Percentiles rank a stretch among this genome's conserved stretches.
phyloP scores from a whole-genome alignment of 768 basidiomycete species.

The Amanita brunnescens region DNA sequence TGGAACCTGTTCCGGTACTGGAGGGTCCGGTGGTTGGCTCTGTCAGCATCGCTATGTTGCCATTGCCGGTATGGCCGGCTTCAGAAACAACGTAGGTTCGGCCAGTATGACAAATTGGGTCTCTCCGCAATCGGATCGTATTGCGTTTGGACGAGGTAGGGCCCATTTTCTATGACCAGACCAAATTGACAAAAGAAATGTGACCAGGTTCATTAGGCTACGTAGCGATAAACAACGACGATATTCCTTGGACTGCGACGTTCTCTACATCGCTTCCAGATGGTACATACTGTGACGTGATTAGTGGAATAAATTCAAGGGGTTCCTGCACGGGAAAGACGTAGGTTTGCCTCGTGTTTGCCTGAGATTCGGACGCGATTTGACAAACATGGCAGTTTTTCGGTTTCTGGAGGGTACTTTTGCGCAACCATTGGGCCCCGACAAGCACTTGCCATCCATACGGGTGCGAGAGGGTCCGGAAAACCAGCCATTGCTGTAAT shows the following conservation, averaged over 20 bases:
- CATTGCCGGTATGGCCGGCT: slow-evolving; percentile 55
- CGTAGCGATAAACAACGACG: slow-evolving; percentile 60
- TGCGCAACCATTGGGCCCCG: slow-evolving; percentile 41
- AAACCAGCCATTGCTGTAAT: slow-evolving; percentile 29
- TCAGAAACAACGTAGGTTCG: slow-evolving; percentile 48
- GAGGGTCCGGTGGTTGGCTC: slow-evolving; percentile 52
- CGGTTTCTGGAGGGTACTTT: slow-evolving; percentile 42
- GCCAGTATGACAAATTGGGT: slow-evolving; percentile 48
- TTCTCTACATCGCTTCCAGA: slow-evolving; percentile 51
- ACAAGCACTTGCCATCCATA: slow-evolving; percentile 49
- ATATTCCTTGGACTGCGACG: slow-evolving; percentile 43
- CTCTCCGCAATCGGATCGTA: slow-evolving; percentile 46
- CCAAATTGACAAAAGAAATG: neutral
- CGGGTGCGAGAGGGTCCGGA: slow-evolving; percentile 16
- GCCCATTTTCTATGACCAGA: neutral
- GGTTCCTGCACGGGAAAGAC: slow-evolving; percentile 41
- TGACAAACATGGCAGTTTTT: slow-evolving; percentile 26
- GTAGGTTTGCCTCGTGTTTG: slow-evolving; percentile 24
- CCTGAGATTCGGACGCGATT: neutral
- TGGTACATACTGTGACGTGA: slow-evolving; percentile 58
- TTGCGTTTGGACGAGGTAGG: slow-evolving; percentile 59
- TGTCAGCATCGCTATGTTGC: slow-evolving; percentile 59
- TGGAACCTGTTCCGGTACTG: slow-evolving; percentile 42
- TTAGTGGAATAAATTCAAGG: slow-evolving; percentile 33
- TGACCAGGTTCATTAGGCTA: slow-evolving; percentile 43